phyloP scores from a whole-genome alignment of 768 basidiomycete genomes.

The Hemileccinum impolitum region DNA sequence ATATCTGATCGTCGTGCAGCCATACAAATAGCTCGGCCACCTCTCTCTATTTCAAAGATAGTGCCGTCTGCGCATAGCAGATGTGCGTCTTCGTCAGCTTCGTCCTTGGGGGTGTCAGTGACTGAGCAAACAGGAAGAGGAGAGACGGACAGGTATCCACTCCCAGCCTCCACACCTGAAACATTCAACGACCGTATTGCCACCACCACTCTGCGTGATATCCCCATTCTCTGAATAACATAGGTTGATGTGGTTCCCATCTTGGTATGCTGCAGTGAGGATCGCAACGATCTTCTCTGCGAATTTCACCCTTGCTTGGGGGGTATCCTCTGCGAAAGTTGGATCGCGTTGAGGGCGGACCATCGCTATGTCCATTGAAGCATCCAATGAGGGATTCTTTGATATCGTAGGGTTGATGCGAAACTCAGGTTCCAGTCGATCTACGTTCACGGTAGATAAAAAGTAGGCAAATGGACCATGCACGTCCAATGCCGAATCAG shows the following conservation, averaged over 20 bases:
- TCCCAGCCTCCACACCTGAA: constrained; percentile 78
- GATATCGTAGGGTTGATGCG: constrained; percentile 66
- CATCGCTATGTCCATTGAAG: constrained; percentile 69
- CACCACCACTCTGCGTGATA: constrained; percentile 40
- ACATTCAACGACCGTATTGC: constrained; percentile 68
- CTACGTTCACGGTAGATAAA: constrained; percentile 75
- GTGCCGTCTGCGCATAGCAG: constrained; percentile 79
- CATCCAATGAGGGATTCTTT: constrained; percentile 39
- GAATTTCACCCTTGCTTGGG: constrained; percentile 46
- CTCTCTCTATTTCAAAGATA: constrained; percentile 56
- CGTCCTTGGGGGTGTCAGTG: constrained; percentile 42
- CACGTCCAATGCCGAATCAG: constrained; percentile 42
- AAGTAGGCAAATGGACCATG: constrained; percentile 87
- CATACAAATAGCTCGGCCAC: constrained; percentile 55
- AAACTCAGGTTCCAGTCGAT: constrained; percentile 82
- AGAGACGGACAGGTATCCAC: constrained; percentile 72
- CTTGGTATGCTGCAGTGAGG: constrained; percentile 68
- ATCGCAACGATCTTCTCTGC: constrained; percentile 51
- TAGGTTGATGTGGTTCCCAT: constrained; percentile 67
- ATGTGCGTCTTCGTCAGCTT: constrained; percentile 58
- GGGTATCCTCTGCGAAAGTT: constrained; percentile 38
- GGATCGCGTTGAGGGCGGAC: constrained; percentile 71
- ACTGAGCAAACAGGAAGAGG: constrained; percentile 2
- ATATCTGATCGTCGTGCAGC: constrained; percentile 35
- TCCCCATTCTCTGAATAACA: constrained; percentile 49